These are phyloP conservation scores for Trichoderma oligosporum DNA, from an alignment of 2,329 filamentous ascomycete genomes.

Conservation along the genomic window DNA sequence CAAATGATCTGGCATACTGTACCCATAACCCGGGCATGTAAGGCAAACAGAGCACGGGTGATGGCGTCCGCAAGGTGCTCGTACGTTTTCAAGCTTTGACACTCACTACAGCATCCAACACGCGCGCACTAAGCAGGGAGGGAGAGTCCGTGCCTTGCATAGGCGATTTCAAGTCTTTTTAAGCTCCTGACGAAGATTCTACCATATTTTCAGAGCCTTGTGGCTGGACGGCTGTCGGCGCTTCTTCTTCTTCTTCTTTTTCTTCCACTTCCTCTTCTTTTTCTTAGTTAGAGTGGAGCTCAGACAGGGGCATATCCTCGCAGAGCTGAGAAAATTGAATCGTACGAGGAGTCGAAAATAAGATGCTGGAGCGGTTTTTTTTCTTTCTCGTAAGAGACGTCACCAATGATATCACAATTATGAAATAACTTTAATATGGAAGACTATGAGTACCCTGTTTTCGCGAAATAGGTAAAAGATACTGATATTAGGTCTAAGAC, in stretches of 20 bases:
- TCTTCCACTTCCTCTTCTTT: too few species aligned
- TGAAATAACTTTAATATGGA: not conserved
- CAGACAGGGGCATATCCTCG: not conserved
- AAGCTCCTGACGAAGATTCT: not conserved
- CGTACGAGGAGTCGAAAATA: slow-evolving; percentile 5
- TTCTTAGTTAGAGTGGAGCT: too few species aligned
- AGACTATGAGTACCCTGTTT: not conserved
- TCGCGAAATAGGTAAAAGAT: too few species aligned
- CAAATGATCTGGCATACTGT: not conserved
- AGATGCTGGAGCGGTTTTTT: not conserved
- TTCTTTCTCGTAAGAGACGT: too few species aligned
- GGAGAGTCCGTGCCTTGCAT: slow-evolving; percentile 15
- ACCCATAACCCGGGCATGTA: too few species aligned
- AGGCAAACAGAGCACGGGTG: not conserved
- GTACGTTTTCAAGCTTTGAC: not conserved
- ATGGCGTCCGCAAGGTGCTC: not conserved
- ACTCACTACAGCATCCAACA: not conserved
- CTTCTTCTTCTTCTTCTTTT: too few species aligned
- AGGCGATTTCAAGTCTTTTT: not conserved
- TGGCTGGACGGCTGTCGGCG: not conserved
- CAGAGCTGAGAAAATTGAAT: slow-evolving; percentile 1
- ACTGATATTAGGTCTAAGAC: not conserved
- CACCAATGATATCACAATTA: not conserved
- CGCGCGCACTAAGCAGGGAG: not conserved
- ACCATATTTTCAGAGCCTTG: not conserved